Conservation (phyloP, 2,329 filamentous ascomycete genomes). For the Penicillium sp. region DNA sequence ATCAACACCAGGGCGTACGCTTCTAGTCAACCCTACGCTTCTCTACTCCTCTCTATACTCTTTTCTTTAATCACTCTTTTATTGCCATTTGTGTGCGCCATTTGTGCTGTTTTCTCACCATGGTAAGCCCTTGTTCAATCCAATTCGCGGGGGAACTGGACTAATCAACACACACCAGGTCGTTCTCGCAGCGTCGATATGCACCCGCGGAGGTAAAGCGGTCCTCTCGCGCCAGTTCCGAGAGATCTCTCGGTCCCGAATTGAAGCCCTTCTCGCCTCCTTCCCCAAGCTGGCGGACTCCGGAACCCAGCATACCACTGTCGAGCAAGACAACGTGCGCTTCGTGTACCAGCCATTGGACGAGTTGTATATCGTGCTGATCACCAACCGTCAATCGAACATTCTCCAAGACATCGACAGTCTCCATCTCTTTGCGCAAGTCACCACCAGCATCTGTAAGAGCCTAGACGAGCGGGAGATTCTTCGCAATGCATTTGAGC, state of each 20-base stretch:
- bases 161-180: constrained; percentile 60
- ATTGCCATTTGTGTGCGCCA: not conserved
- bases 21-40: constrained; percentile 22
- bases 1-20: constrained; percentile 15
- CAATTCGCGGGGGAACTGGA: constrained; percentile 15
- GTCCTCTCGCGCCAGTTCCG: constrained; percentile 97
- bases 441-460: constrained; percentile 95
- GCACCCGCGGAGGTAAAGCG: constrained; percentile 95
- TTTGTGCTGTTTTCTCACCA: constrained; percentile 13
- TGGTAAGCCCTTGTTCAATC: constrained; percentile 26
- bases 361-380: constrained; percentile 99
- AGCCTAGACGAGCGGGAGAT: constrained; percentile 95
- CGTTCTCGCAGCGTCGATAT: constrained; percentile 97
- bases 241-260: constrained; percentile 93
- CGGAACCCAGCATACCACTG: constrained; percentile 94
- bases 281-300: constrained; percentile 97
- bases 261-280: constrained; percentile 93
- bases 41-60: not conserved
- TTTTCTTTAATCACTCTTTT: not conserved
- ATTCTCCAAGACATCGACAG: constrained; percentile 99
- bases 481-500: constrained; percentile 87
- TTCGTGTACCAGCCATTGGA: constrained; percentile 99
- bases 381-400: constrained; percentile 99
- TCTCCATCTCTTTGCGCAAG: constrained; percentile 94
- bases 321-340: constrained; percentile 98